A percentile compares a stretch with the other conserved stretches of the same genome.
phyloP scores from a whole-genome alignment of 441 rosid genomes.

The Pelargonium exstipulatum region DNA sequence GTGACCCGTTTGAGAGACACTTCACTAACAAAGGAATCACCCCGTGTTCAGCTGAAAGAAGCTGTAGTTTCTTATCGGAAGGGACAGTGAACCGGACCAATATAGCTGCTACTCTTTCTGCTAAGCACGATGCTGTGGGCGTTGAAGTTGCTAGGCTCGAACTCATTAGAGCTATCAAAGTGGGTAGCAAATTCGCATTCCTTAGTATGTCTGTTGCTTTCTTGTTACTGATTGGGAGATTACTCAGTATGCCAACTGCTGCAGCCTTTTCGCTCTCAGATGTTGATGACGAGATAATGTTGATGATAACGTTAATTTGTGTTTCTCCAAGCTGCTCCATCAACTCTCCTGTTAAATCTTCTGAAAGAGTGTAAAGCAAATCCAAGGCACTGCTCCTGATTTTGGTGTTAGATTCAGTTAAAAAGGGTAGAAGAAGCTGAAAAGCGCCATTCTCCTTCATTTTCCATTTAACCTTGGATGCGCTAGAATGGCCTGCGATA shows the following conservation, averaged over 20 bases:
- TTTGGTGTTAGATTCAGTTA: constrained; percentile 36
- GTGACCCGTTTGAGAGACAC: constrained; percentile 40
- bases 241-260: constrained; percentile 54
- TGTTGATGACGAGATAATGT: constrained; percentile 32
- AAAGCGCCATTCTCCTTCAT: constrained; percentile 63
- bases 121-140: constrained; percentile 22
- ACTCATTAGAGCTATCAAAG: constrained; percentile 33
- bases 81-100: constrained; percentile 49
- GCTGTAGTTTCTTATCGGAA: constrained; percentile 56
- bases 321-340: constrained; percentile 50
- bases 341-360: constrained; percentile 41
- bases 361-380: constrained; percentile 47
- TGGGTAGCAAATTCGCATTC: constrained; percentile 36
- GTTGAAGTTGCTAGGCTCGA: constrained; percentile 23
- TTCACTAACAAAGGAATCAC: constrained; percentile 52
- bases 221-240: constrained; percentile 39
- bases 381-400: constrained; percentile 45
- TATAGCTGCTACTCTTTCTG: constrained; percentile 43
- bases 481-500: constrained; percentile 46
- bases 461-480: constrained; percentile 44
- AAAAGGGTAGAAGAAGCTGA: constrained; percentile 57
- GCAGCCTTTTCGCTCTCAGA: constrained; percentile 43
- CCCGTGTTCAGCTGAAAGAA: constrained; percentile 45
- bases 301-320: constrained; percentile 32
- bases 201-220: constrained; percentile 43